These are phyloP conservation scores for Starmerella geochares DNA, from an alignment of 805 yeast genomes.

Conservation along the genomic window DNA sequence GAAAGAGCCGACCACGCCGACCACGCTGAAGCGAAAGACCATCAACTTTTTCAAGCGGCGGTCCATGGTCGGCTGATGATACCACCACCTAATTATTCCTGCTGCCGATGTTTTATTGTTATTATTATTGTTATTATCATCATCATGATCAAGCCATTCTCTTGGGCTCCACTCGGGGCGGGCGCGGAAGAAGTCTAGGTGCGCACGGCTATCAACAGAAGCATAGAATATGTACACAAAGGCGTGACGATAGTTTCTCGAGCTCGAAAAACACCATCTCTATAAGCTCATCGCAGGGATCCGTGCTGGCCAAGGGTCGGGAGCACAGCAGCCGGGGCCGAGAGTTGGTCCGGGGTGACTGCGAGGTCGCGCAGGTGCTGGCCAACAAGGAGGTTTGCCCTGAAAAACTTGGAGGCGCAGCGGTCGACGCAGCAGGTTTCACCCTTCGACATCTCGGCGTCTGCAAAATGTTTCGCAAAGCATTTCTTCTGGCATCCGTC, in stretches of 20 bases:
- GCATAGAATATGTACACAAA: not conserved
- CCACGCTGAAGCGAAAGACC: slow-evolving; percentile 27
- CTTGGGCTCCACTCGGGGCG: not conserved
- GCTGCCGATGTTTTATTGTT: not conserved
- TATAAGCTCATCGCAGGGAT: slow-evolving; percentile 3
- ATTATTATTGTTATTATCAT: not conserved
- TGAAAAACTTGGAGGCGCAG: slow-evolving; percentile 75
- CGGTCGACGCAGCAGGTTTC: slow-evolving; percentile 75
- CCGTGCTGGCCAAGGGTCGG: slow-evolving; percentile 24
- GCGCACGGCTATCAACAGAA: too few species aligned
- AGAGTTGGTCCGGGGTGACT: slow-evolving; percentile 13
- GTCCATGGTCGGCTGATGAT: slow-evolving; percentile 27
- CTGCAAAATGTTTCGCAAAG: slow-evolving; percentile 75
- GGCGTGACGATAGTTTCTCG: too few species aligned
- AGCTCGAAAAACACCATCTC: too few species aligned
- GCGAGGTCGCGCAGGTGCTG: slow-evolving; percentile 23
- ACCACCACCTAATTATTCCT: not conserved
- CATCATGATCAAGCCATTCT: not conserved
- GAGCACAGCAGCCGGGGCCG: slow-evolving; percentile 18
- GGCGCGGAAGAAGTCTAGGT: too few species aligned
- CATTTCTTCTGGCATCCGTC: slow-evolving; percentile 64
- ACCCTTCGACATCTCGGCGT: slow-evolving; percentile 74
- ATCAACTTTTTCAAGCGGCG: slow-evolving; percentile 33
- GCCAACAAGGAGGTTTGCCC: slow-evolving; percentile 41
- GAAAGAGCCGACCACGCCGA: slow-evolving; percentile 25